Percentiles rank a stretch among this genome's conserved stretches.
Evolutionary conservation across 1,284 basidiomycete species (phyloP).

Genomic region (Exobasidium rhododendri): DNA sequence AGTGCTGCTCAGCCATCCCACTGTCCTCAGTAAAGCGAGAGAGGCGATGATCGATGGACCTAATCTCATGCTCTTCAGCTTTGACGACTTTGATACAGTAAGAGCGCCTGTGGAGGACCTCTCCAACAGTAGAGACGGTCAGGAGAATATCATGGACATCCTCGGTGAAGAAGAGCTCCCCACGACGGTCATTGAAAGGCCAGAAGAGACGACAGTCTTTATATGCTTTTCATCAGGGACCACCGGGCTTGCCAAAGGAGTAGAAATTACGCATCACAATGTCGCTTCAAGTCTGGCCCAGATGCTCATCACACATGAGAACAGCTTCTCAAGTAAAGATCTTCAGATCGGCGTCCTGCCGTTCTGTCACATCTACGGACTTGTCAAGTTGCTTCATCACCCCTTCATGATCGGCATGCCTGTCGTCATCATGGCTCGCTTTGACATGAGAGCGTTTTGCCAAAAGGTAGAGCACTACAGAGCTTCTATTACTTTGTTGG

Average conservation of each 20-base stretch:
- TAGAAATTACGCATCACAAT: constrained; percentile 3
- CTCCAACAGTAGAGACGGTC: neutral
- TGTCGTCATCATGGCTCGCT: constrained; percentile 68
- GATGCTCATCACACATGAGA: constrained; percentile 7
- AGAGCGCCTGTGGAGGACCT: neutral
- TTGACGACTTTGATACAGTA: constrained; percentile 1
- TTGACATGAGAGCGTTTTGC: constrained; percentile 71
- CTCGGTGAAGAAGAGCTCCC: neutral
- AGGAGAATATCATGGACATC: neutral
- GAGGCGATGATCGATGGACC: neutral
- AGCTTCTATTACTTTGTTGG: constrained; percentile 66
- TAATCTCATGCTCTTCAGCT: neutral
- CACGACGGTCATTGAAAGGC: constrained; percentile 1
- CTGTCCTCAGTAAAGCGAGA: neutral
- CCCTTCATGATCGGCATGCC: constrained; percentile 64
- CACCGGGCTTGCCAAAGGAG: constrained; percentile 4
- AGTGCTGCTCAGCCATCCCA: constrained; percentile 1
- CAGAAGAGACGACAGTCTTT: neutral
- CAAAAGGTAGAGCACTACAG: constrained; percentile 66
- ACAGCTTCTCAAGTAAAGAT: constrained; percentile 23
- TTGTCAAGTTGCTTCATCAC: constrained; percentile 64
- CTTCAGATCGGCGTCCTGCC: constrained; percentile 38
- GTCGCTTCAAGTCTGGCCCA: neutral
- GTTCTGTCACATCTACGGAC: constrained; percentile 51
- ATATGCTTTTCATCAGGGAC: constrained; percentile 8